These are phyloP conservation scores for Penicillium paneum DNA, from an alignment of 2,329 filamentous ascomycete genomes.

Conservation along the genomic window DNA sequence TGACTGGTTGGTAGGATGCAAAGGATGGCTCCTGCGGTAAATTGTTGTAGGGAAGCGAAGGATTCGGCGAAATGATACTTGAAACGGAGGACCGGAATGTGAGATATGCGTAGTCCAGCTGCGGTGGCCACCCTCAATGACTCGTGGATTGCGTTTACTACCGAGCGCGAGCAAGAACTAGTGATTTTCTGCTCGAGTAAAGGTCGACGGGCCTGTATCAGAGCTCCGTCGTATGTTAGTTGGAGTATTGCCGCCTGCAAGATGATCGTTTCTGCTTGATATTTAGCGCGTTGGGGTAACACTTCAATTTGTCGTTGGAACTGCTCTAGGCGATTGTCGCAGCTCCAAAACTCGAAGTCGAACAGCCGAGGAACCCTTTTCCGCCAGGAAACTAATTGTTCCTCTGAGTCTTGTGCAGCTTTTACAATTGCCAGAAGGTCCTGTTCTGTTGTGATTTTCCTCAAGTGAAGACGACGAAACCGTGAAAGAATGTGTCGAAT, in stretches of 20 bases:
- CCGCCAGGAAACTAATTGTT: background rate
- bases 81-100: slow-evolving; percentile 25
- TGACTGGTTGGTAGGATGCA: slow-evolving; percentile 30
- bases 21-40: slow-evolving; percentile 25
- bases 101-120: slow-evolving; percentile 31
- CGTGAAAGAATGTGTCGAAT: slow-evolving; percentile 26
- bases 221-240: slow-evolving; percentile 24
- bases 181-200: slow-evolving; percentile 21
- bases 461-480: slow-evolving; percentile 23
- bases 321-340: background rate
- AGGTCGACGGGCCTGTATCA: slow-evolving; percentile 24
- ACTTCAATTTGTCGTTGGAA: background rate
- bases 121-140: slow-evolving; percentile 19
- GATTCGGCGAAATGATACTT: slow-evolving; percentile 26
- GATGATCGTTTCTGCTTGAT: slow-evolving; percentile 10
- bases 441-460: slow-evolving; percentile 2
- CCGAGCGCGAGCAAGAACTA: background rate
- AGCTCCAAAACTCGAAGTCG: slow-evolving; percentile 10
- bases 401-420: slow-evolving; percentile 5
- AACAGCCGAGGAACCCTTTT: slow-evolving; percentile 1
- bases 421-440: slow-evolving; percentile 10
- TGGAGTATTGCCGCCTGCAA: slow-evolving; percentile 23
- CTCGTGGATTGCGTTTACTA: slow-evolving; percentile 7
- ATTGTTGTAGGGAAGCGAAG: slow-evolving; percentile 20
- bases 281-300: background rate